phyloP scores from a whole-genome alignment of 2,329 filamentous ascomycete species.

The Colletotrichum karsti region DNA sequence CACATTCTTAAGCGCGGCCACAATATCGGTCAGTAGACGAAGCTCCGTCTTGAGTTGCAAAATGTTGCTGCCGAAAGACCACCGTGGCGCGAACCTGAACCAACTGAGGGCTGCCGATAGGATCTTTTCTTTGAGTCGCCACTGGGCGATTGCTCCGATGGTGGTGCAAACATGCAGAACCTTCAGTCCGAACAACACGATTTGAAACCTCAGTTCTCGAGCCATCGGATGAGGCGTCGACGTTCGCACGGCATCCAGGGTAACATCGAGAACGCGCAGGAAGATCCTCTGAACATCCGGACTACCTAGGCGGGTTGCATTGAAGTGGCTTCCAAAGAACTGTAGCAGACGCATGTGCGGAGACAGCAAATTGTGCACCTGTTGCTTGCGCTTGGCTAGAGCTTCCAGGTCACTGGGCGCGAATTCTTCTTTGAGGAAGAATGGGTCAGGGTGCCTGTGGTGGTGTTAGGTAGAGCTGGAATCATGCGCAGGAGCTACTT shows the following conservation, averaged over 20 bases:
- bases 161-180: slow-evolving; percentile 79
- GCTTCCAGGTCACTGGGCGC: slow-evolving; percentile 85
- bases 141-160: slow-evolving; percentile 70
- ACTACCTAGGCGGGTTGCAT: slow-evolving; percentile 87
- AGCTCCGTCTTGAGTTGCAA: slow-evolving; percentile 94
- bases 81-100: slow-evolving; percentile 85
- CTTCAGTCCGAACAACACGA: slow-evolving; percentile 83
- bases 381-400: slow-evolving; percentile 78
- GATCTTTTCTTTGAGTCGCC: slow-evolving; percentile 88
- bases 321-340: slow-evolving; percentile 94
- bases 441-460: slow-evolving; percentile 78
- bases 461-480: slow-evolving; percentile 37
- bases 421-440: slow-evolving; percentile 91
- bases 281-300: slow-evolving; percentile 85
- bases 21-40: slow-evolving; percentile 80
- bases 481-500: slow-evolving; percentile 37
- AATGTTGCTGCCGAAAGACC: slow-evolving; percentile 95
- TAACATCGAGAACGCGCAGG: slow-evolving; percentile 80
- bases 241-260: slow-evolving; percentile 76
- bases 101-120: slow-evolving; percentile 87
- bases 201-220: slow-evolving; percentile 89
- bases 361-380: slow-evolving; percentile 82
- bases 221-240: slow-evolving; percentile 85
- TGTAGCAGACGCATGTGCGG: slow-evolving; percentile 88
- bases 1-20: slow-evolving; percentile 71